Base-by-base conservation (phyloP, 73 alveolate species). In the Urostyla sp. region DNA sequence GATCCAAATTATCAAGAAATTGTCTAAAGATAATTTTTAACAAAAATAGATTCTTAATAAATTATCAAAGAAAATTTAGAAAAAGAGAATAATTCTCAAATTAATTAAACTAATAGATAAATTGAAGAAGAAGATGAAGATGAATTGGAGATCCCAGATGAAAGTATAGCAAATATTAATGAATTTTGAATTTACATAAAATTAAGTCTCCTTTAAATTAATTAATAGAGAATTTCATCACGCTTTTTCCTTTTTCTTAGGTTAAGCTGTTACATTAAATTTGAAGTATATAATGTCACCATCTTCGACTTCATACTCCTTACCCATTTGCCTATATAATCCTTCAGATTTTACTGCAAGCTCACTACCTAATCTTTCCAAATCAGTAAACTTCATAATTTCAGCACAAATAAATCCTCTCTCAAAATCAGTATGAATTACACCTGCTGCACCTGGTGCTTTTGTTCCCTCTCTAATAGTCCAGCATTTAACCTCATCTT, bases 391-490 rank as follows among this genome's bases (percentile, higher is more conserved):
- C 66, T 93, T 93, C 99, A 96, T 95, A 83, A 96, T 95, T 87
- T 98, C 99, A n/a, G 99, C 99, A 80, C 98, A 91, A 72, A 98
- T 98, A 82, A 98, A 98, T 18, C 99, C 99, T 88, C 94, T 94
- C 87, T 98, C 99, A 78, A 98, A 96, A 84, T 98, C 99, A 24
- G 99, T 91, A 88, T 98, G 99, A 82, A 98, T 98, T 30, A 93
- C 97, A 46, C 99, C 99, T 32, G 99, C 99, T 23, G 99, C 99
- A 73, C 90, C 88, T 27, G 99, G 99, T 18, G 99, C 99, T 75
- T 93, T 90, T 18, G 95, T 54, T 0, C 98, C 99, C 75, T 90
- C 92, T 76, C 98, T 91, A 28, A 96, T 87, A 16, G 99, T 95
- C 99, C 99, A 97, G 89, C 99, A 96, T 84, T 95, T 96, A 26